Evolutionary conservation across 768 basidiomycete genomes (phyloP).

Genomic region (Sporobolomyces pararoseus): DNA sequence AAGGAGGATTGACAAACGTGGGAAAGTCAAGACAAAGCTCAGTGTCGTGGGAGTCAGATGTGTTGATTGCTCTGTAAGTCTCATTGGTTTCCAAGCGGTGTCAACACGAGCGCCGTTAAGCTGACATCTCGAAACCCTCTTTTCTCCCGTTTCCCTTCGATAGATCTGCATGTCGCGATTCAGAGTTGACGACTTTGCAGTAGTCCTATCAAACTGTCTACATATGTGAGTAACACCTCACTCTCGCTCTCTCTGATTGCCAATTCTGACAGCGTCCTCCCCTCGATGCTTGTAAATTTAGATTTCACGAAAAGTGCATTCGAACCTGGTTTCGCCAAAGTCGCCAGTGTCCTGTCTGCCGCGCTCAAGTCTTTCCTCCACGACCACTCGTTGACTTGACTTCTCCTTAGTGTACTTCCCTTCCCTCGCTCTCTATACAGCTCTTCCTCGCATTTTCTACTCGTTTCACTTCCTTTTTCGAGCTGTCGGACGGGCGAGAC

Average conservation of each 20-base stretch:
- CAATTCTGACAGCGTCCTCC: too few species aligned
- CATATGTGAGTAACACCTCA: slow-evolving; percentile 24
- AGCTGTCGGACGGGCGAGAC: too few species aligned
- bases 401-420: background rate
- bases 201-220: slow-evolving; percentile 38
- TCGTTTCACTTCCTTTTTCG: background rate
- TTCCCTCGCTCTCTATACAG: background rate
- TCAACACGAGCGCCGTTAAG: too few species aligned
- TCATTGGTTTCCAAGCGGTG: too few species aligned
- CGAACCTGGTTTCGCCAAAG: slow-evolving; percentile 27
- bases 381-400: slow-evolving; percentile 3
- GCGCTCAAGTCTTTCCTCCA: slow-evolving; percentile 26
- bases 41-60: slow-evolving; percentile 32
- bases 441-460: background rate
- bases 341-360: slow-evolving; percentile 33
- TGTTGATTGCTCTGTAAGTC: slow-evolving; percentile 37
- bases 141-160: too few species aligned
- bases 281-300: background rate
- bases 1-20: slow-evolving; percentile 35
- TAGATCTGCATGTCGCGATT: slow-evolving; percentile 41
- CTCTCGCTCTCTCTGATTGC: too few species aligned
- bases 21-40: slow-evolving; percentile 40
- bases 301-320: slow-evolving; percentile 38
- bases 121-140: too few species aligned
- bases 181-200: slow-evolving; percentile 35